Percentiles rank a stretch among this genome's conserved stretches.
Evolutionary conservation across 352 stramenopile species (phyloP).

Genomic region (Pythium insidiosum): DNA sequence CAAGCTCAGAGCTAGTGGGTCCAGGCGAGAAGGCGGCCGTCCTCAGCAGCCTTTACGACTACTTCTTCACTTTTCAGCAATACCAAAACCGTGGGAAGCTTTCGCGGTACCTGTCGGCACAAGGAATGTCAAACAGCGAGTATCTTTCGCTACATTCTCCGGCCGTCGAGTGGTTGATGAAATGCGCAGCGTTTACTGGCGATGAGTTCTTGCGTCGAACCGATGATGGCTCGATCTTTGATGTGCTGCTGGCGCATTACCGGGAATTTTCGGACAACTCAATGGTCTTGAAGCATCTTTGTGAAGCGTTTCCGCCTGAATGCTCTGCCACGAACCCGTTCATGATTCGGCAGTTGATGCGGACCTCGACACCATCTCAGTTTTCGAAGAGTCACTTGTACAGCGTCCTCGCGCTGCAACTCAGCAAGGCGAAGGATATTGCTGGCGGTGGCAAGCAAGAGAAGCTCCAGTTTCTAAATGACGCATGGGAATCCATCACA

Average conservation of each 20-base stretch:
- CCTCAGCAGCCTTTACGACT: constrained; percentile 82
- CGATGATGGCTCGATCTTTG: constrained; percentile 36
- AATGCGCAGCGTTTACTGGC: constrained; percentile 47
- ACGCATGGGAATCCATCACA: constrained; percentile 79
- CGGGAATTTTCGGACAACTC: constrained; percentile 75
- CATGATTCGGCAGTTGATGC: constrained; percentile 67
- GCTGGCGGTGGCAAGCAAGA: constrained; percentile 23
- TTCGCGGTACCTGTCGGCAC: constrained; percentile 30
- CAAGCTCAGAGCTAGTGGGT: constrained; percentile 48
- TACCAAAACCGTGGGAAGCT: constrained; percentile 50
- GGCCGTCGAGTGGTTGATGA: constrained; percentile 83
- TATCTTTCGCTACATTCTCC: constrained; percentile 80
- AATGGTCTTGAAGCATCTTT: constrained; percentile 88
- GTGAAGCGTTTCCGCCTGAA: constrained; percentile 54
- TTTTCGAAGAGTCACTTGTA: constrained; percentile 64
- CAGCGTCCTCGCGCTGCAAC: constrained; percentile 54
- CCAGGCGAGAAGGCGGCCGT: constrained; percentile 34
- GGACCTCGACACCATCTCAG: constrained; percentile 35
- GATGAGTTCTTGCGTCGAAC: no score
- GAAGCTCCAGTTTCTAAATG: constrained; percentile 79
- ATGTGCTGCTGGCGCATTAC: constrained; percentile 71
- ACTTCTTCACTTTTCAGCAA: constrained; percentile 81
- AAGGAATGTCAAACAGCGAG: constrained; percentile 47
- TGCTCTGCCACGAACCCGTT: constrained; percentile 50
- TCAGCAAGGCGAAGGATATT: constrained; percentile 28